Evolutionary conservation across 306 rosid species (phyloP).

Genomic region (Vicia sativa): DNA sequence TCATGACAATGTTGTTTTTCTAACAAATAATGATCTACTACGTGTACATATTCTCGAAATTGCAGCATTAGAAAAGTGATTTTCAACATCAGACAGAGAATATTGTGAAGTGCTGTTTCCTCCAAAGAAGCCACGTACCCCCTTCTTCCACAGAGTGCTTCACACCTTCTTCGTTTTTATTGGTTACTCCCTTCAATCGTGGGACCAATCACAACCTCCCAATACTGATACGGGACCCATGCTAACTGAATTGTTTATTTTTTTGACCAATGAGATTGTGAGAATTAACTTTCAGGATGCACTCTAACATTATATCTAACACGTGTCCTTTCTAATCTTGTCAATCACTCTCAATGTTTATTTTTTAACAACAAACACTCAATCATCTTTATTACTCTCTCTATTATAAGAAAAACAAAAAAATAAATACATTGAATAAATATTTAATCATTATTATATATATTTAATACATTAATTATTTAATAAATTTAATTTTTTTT

Average conservation of each 20-base stretch:
- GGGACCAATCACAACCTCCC: constrained; percentile 46
- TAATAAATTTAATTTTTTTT: too few relatives aligned
- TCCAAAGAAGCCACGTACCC: constrained; percentile 61
- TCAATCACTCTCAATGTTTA: constrained; percentile 15
- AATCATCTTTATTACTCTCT: not conserved
- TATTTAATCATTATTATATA: too few relatives aligned
- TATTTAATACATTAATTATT: too few relatives aligned
- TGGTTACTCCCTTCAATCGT: constrained; percentile 28
- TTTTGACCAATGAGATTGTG: not conserved
- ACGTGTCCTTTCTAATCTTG: constrained; percentile 15
- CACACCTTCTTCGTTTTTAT: constrained; percentile 37
- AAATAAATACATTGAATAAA: too few relatives aligned
- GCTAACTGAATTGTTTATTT: not conserved
- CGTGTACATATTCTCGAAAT: constrained; percentile 52
- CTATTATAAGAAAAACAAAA: too few relatives aligned
- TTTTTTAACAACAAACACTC: constrained; percentile 10
- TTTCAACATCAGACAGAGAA: constrained; percentile 47
- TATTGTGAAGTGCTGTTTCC: constrained; percentile 53
- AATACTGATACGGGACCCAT: constrained; percentile 24
- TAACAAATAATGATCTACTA: constrained; percentile 36
- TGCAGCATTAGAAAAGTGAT: constrained; percentile 23
- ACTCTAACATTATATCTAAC: not conserved
- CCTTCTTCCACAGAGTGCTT: constrained; percentile 44
- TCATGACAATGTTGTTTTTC: constrained; percentile 5
- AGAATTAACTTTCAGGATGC: constrained; percentile 11